Evolutionary conservation across 2,329 filamentous ascomycete species (phyloP), one percentile per base, ranked within the genome.

Genomic region (Sporothrix euskadiensis): DNA sequence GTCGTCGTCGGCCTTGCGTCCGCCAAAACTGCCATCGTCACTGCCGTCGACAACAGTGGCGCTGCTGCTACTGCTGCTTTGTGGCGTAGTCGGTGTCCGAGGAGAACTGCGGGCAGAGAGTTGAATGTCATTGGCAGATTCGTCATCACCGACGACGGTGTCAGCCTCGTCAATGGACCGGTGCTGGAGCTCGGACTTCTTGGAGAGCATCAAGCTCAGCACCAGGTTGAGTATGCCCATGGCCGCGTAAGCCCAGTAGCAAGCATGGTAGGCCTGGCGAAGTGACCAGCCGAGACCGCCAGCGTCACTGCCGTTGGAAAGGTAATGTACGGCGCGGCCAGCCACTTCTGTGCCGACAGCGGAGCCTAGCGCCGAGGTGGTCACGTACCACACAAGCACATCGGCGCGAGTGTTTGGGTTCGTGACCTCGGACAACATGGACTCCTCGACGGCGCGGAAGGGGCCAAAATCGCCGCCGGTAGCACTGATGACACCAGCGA

Each of bases 341-440:
- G 85, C 84, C 1, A 83, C 75, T 76, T 86, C 87, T 8, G 84
- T 88, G 2, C 88, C 88, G 5, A 85, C 76, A 0, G 86, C 84
- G 0, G 87, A 87, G 1, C 88, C 88, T 1, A 89, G 80, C n/a
- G 84, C 85, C 0, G 87, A 85, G 2, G 82, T 83, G 19, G 86
- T 88, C 56, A 90, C 85, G 77, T 92, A 90, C 90, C 90, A 92
- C 9, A 87, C 85, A 74, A 91, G 82, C n/a, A 92, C 88, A 79
- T 91, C 89, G 16, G 88, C 83, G 65, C 90, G 82, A 0, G 85
- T 86, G 41, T 83, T 80, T 0, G 85, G 83, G 0, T 81, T 84
- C 0, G 88, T 90, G 61, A 91, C 82, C 78, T 91, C 88, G 5
- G 88, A 87, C 8, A 91, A 78, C 47, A 87, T 88, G 0, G 87